These are phyloP conservation scores for Echites panduratus DNA, from an alignment of 257 asterid genomes.

Conservation along the genomic window DNA sequence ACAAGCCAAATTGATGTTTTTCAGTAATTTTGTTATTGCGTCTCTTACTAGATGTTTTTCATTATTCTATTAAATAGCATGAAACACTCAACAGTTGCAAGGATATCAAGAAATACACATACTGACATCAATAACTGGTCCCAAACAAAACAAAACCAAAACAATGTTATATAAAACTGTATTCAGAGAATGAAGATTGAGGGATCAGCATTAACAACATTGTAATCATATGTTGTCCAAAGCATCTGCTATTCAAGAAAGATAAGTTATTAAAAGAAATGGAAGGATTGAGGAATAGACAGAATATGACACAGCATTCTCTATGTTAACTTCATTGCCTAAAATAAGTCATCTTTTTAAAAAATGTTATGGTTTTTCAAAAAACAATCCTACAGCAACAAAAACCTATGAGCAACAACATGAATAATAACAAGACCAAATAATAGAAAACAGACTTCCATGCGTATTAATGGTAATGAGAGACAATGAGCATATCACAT, in stretches of 20 bases:
- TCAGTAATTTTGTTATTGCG: not conserved
- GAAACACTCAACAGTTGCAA: not conserved
- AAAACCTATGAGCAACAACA: no score
- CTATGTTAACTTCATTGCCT: not conserved
- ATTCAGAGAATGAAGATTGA: not conserved
- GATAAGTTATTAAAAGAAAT: not conserved
- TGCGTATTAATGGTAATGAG: not conserved
- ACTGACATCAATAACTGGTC: not conserved
- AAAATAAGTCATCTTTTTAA: not conserved
- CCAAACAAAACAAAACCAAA: not conserved
- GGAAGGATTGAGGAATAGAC: not conserved
- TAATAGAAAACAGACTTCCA: no score
- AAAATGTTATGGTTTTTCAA: not conserved
- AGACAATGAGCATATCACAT: no score
- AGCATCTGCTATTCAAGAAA: not conserved
- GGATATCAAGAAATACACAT: not conserved
- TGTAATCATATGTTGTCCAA: not conserved
- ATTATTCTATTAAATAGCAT: not conserved
- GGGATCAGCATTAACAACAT: not conserved
- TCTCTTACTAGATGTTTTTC: not conserved
- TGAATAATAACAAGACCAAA: no score
- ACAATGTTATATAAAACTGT: not conserved
- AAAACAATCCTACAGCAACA: not conserved
- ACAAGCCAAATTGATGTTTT: conserved; percentile 12
- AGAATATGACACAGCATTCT: not conserved